These are phyloP conservation scores for Gossypium sturtianum DNA, from an alignment of 345 rosid genomes.

Conservation along the genomic window DNA sequence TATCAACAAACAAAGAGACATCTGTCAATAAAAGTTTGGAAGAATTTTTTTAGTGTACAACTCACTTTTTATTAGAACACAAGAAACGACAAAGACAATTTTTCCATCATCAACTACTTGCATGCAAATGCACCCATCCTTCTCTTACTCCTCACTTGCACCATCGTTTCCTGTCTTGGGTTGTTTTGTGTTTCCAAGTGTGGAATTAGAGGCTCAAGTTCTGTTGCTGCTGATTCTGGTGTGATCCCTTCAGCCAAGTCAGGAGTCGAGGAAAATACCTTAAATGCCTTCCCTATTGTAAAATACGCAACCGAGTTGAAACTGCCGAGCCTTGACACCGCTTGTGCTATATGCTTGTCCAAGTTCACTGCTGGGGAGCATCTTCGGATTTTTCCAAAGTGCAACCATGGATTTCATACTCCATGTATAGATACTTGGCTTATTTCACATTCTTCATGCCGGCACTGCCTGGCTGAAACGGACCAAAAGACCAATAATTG, in stretches of 20 bases:
- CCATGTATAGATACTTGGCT: conserved; percentile 39
- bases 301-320: conserved; percentile 34
- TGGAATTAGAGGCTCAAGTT: conserved; percentile 29
- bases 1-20: not conserved
- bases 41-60: too few species aligned
- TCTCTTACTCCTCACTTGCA: conserved; percentile 46
- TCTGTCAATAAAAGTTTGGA: too few species aligned
- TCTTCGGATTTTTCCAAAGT: conserved; percentile 44
- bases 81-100: too few species aligned
- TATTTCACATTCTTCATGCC: conserved; percentile 51
- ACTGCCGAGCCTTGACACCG: conserved; percentile 33
- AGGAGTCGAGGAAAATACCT: conserved; percentile 39
- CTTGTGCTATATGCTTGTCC: conserved; percentile 31
- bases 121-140: conserved; percentile 39
- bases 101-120: conserved; percentile 1
- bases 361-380: conserved; percentile 38
- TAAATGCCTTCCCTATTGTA: conserved; percentile 41
- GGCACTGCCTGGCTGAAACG: conserved; percentile 30
- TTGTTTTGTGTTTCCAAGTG: conserved; percentile 42
- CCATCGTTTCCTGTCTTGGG: conserved; percentile 38
- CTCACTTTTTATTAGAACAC: too few species aligned
- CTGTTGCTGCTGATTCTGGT: conserved; percentile 12
- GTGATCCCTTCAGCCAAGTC: conserved; percentile 9
- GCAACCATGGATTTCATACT: not conserved
- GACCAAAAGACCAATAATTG: not conserved